Evolutionary conservation across 345 rosid genomes (phyloP), one percentile per base, ranked within the genome.

Genomic region (Carallia brachiata): DNA sequence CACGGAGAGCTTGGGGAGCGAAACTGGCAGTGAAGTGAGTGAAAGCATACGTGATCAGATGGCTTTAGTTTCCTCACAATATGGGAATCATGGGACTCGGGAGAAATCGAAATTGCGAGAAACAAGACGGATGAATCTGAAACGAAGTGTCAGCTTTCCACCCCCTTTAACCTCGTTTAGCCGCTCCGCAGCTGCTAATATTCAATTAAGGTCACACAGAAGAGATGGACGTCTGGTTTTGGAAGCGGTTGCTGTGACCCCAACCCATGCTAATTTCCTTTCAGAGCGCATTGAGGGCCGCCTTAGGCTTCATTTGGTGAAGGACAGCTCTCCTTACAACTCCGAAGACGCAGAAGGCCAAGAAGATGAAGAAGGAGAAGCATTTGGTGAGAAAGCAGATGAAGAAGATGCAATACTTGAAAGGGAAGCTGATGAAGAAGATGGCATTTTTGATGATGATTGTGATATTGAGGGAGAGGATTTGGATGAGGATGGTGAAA

Each of bases 1-100:
- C 27, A 75, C 79, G 2, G 79, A 75, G 44, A 60, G 71, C 66
- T 60, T 75, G 50, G 79, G 79, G 28, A 70, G 79, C 8, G 79
- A 76, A 36, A 76, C 72, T 17, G 79, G 79, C 6, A 70, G 71
- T 19, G 79, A 65, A 4, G 70, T 62, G 23, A 56, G 73, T 17
- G 78, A 70, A 3, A 52, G 48, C 15, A 55, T 58, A 4, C 64
- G 56, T 36, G 72, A 13, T 12, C 50, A 58, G 17, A 58, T 36
- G 69, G 61, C 64, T 63, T 39, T 63, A 18, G 50, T 59, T 37
- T 44, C 56, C 10, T 40, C 10, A 2, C 50, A 53, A 47, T 69
- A 68, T 36, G 63, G 32, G 30, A 36, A 66, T 47, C 0, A 6
- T 30, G 67, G 44, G 53, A 30, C 55, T 15, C 17, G 55, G 18